phyloP scores from a whole-genome alignment of 1,284 basidiomycete species.

The Moesziomyces parantarcticus region DNA sequence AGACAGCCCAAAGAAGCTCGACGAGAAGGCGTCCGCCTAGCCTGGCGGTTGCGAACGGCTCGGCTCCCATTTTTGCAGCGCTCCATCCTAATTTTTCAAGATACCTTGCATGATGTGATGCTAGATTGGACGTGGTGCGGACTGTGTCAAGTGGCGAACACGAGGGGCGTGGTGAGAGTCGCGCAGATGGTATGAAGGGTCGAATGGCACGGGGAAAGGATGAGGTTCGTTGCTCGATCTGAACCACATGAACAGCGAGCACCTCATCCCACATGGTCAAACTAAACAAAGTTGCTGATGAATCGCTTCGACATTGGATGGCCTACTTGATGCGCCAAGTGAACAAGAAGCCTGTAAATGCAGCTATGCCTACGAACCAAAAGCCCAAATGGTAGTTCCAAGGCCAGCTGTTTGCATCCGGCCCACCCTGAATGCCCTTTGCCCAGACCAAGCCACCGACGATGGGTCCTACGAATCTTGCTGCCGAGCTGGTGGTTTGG shows the following conservation, averaged over 20 bases:
- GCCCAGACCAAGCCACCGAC: slow-evolving; percentile 66
- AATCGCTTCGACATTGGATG: no score
- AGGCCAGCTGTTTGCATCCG: slow-evolving; percentile 49
- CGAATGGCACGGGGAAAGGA: no score
- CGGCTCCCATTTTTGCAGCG: no score
- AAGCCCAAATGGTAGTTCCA: slow-evolving; percentile 65
- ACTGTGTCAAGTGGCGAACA: no score
- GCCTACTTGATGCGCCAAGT: slow-evolving; percentile 47
- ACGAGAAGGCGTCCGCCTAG: slow-evolving; percentile 7
- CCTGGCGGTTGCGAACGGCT: no score
- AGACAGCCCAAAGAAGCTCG: slow-evolving; percentile 10
- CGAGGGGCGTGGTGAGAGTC: no score
- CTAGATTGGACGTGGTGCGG: no score
- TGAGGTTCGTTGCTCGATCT: no score
- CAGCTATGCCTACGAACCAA: slow-evolving; percentile 60
- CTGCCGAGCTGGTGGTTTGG: slow-evolving; percentile 67
- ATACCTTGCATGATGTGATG: slow-evolving; percentile 6
- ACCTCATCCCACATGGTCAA: no score
- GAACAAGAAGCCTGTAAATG: slow-evolving; percentile 54
- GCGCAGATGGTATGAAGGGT: no score
- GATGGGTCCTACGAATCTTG: slow-evolving; percentile 68
- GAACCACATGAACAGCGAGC: no score
- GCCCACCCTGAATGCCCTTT: slow-evolving; percentile 56
- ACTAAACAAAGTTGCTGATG: background rate
- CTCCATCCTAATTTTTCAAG: no score